A percentile compares a stretch with the other conserved stretches of the same genome.
phyloP scores from a whole-genome alignment of 805 yeast species.

The Wickerhamomyces hampshirensis region DNA sequence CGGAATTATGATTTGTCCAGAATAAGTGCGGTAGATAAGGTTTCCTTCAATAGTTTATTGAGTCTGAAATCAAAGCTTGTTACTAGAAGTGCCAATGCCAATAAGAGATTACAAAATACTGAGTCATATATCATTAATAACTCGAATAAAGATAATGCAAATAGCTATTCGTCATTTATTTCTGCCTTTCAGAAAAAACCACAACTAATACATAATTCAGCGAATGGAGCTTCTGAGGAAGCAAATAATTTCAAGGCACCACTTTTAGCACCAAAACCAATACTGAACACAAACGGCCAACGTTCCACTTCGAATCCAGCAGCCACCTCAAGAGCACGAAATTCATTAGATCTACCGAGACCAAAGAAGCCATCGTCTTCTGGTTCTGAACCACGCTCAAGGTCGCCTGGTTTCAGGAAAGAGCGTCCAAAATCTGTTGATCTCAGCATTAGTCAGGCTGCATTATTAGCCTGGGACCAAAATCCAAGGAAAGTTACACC shows the following conservation, averaged over 20 bases:
- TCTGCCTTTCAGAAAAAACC: constrained; percentile 17
- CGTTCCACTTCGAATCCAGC: constrained; percentile 4
- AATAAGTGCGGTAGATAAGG: constrained; percentile 11
- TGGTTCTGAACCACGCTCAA: constrained; percentile 14
- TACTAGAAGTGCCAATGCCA: constrained; percentile 10
- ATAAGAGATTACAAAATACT: constrained; percentile 9
- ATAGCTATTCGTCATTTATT: constrained; percentile 23
- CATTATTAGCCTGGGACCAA: constrained; percentile 24
- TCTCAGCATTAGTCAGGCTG: constrained; percentile 21
- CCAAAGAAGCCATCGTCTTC: constrained; percentile 7
- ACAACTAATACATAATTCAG: constrained; percentile 1
- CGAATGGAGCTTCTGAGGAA: neutral
- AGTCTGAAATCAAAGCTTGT: constrained; percentile 17
- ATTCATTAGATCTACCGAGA: constrained; percentile 12
- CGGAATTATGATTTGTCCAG: constrained; percentile 1
- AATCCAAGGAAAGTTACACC: constrained; percentile 11
- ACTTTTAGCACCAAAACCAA: neutral
- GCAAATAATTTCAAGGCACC: constrained; percentile 14
- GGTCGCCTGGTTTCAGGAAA: constrained; percentile 7
- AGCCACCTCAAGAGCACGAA: constrained; percentile 3
- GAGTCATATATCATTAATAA: constrained; percentile 12
- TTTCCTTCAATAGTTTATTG: constrained; percentile 12
- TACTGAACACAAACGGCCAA: neutral
- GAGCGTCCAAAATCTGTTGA: constrained; percentile 25
- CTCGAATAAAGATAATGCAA: constrained; percentile 12